Evolutionary conservation across 2,329 filamentous ascomycete species (phyloP), one percentile per base, ranked within the genome.

Genomic region (Westerdykella aurantiaca): DNA sequence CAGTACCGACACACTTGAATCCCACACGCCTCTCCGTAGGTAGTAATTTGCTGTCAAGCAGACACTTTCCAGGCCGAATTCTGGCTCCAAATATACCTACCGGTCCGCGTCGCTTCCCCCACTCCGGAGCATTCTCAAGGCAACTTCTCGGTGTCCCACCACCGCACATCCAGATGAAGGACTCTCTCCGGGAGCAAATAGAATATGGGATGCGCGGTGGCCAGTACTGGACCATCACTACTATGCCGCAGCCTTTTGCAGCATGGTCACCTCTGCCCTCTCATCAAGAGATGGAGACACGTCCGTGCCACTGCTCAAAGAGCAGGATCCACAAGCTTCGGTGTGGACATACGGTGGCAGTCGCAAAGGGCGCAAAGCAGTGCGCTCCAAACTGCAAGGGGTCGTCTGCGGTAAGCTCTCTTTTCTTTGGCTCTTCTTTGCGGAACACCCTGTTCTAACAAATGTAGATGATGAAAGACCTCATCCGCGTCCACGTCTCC

Each of bases 301-400:
- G 51, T 9, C 37, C 49, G 2, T 53, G 51, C 41, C 40, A 44
- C 41, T 37, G 34, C 18, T 13, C 38, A 25, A 22, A 21, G 5
- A 51, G 47, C 13, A 43, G 49, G 9, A 42, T 49, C 37, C 51
- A 54, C 47, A 38, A 16, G 3, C 45, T 54, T 1, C 18, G 29
- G 10, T 54, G 51, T 33, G 51, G 51, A 1, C 51, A 54, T 42
- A 34, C 21, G 4, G 38, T 54, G 18, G 46, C 46, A n/a, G 39
- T 50, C 3, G 23, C 31, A 12, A 35, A 41, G 0, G 37, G 48
- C 11, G 45, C 51, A 10, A 45, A 54, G 31, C 37, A 37, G 12
- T 54, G 51, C 39, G 49, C 44, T 11, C 14, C 34, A 4, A 54
- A 54, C 38, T 54, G 51, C 41, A 13, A 7, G 7, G 33, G 33